These are phyloP conservation scores for Bauhinia variegata DNA, from an alignment of 306 rosid genomes.

Conservation along the genomic window DNA sequence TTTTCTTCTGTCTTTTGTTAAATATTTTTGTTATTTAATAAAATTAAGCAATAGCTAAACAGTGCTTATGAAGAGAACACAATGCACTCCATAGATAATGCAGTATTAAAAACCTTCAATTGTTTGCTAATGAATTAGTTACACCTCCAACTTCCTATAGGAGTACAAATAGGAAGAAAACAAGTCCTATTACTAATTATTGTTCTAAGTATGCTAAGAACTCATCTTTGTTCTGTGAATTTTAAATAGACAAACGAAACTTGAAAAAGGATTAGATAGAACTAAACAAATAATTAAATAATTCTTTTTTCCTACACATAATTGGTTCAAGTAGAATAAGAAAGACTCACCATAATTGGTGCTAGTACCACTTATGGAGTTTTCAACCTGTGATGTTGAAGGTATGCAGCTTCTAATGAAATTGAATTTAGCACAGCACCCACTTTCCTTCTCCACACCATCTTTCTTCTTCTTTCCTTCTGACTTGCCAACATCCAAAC, in stretches of 20 bases:
- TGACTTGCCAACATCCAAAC: conserved; percentile 67
- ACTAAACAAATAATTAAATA: not conserved
- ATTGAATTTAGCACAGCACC: conserved; percentile 67
- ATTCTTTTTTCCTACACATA: conserved; percentile 20
- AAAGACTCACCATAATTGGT: conserved; percentile 60
- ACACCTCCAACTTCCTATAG: conserved; percentile 27
- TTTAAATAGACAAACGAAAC: conserved; percentile 28
- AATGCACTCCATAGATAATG: conserved; percentile 5
- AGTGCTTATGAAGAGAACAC: not conserved
- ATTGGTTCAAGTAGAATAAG: conserved; percentile 21
- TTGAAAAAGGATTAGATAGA: too few species aligned
- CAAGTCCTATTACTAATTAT: conserved; percentile 5
- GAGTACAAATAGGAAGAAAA: not conserved
- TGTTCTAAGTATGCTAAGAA: conserved; percentile 22
- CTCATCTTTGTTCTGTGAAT: conserved; percentile 19
- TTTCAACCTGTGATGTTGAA: conserved; percentile 86
- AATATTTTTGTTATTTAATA: too few species aligned
- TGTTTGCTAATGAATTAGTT: conserved; percentile 23
- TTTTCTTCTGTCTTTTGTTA: not conserved
- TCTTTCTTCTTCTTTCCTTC: conserved; percentile 52
- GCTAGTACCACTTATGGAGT: conserved; percentile 62
- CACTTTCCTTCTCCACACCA: conserved; percentile 54
- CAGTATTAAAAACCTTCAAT: conserved; percentile 19
- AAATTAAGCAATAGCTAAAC: too few species aligned
- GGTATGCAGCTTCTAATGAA: conserved; percentile 70